phyloP scores from a whole-genome alignment of 106 monocot genomes.

The Acorus gramineus region DNA sequence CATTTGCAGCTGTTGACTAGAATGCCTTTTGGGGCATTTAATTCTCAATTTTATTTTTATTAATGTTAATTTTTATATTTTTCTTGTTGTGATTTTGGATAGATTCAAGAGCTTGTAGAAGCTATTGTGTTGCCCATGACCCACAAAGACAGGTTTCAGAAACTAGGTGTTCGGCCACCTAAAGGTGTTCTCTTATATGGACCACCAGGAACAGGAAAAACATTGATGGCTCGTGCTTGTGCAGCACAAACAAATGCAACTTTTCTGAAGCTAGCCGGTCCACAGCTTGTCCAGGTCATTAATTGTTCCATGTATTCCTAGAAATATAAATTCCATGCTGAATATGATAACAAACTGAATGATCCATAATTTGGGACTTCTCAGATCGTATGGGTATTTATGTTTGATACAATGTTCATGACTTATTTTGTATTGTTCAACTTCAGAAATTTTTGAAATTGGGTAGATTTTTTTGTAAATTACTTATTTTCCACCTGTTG shows the following conservation, averaged over 20 bases:
- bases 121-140: slow-evolving; percentile 97
- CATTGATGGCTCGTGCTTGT: slow-evolving; percentile 96
- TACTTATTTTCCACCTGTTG: too few species aligned
- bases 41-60: slow-evolving; percentile 1
- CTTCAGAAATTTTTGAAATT: too few species aligned
- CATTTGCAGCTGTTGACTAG: too few species aligned
- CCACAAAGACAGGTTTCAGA: slow-evolving; percentile 88
- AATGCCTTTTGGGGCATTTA: background rate
- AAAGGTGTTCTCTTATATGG: slow-evolving; percentile 98
- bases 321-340: too few species aligned
- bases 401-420: too few species aligned
- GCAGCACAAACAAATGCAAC: slow-evolving; percentile 99
- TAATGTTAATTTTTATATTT: background rate
- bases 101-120: slow-evolving; percentile 99
- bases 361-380: too few species aligned
- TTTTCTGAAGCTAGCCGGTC: slow-evolving; percentile 90
- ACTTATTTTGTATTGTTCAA: too few species aligned
- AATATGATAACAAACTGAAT: too few species aligned
- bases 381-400: too few species aligned
- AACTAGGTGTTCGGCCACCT: slow-evolving; percentile 80
- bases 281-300: slow-evolving; percentile 87
- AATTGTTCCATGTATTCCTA: background rate
- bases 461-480: too few species aligned
- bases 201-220: slow-evolving; percentile 92
- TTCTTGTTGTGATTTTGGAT: slow-evolving; percentile 5